Evolutionary conservation across 1,284 basidiomycete genomes (phyloP).

Genomic region (Quambalaria eucalypti): DNA sequence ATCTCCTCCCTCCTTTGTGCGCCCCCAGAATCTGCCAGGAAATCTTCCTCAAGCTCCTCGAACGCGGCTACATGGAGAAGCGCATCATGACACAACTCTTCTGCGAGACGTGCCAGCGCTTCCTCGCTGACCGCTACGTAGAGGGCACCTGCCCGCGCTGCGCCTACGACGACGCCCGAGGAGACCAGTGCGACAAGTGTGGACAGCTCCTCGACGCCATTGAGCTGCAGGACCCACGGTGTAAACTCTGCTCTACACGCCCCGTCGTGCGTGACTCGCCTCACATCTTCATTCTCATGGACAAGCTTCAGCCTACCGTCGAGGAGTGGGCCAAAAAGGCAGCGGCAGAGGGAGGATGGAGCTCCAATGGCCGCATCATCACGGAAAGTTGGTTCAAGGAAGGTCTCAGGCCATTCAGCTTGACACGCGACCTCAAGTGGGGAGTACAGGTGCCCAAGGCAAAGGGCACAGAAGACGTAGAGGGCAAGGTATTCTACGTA

Average conservation of each 20-base stretch:
- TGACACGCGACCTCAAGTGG: conserved; percentile 92
- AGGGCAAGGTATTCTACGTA: conserved; percentile 87
- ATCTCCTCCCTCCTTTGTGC: neutral
- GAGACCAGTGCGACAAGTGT: conserved; percentile 96
- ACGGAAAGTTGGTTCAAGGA: conserved; percentile 81
- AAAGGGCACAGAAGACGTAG: conserved; percentile 58
- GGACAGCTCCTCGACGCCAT: conserved; percentile 78
- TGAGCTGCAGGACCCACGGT: conserved; percentile 89
- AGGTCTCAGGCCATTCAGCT: conserved; percentile 77
- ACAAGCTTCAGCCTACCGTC: conserved; percentile 69
- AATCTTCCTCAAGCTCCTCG: conserved; percentile 41
- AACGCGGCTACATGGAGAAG: conserved; percentile 43
- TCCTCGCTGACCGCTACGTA: conserved; percentile 46
- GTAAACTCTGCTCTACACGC: conserved; percentile 69
- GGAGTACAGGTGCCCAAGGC: conserved; percentile 76
- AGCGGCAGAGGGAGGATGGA: conserved; percentile 78
- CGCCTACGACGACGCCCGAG: conserved; percentile 66
- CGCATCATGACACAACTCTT: conserved; percentile 42
- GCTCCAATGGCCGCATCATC: conserved; percentile 80
- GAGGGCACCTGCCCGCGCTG: conserved; percentile 45
- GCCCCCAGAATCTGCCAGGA: conserved; percentile 33
- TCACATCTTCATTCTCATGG: conserved; percentile 89
- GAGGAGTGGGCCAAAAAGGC: conserved; percentile 81
- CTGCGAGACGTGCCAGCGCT: conserved; percentile 36
- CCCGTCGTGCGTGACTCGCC: conserved; percentile 61